Evolutionary conservation across 2,329 filamentous ascomycete species (phyloP), one percentile per base, ranked within the genome.

Genomic region (Xylariaceae sp.): DNA sequence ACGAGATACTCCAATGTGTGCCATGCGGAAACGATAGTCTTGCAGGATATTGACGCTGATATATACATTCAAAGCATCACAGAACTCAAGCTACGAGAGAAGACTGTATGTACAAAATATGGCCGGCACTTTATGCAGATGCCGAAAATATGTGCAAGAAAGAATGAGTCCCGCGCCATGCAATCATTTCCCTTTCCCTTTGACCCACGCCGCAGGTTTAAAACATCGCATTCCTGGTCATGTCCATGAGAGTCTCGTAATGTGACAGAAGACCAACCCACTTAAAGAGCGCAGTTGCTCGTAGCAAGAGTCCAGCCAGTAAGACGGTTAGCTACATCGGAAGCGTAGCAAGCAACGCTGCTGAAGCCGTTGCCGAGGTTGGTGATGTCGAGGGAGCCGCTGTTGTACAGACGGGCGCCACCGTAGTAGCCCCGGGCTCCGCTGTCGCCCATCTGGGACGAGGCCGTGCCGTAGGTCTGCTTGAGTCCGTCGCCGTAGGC

Each of bases 391-490:
- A 76, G 59, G 18, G 63, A 65, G 14, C 77, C 77, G n/a, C 73
- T 74, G 62, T 80, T 80, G 67, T 79, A 80, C 34, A 73, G 70
- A 33, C 76, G 67, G n/a, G 75, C 73, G 0, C 73, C 75, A 45
- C 66, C 70, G 62, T 78, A 79, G 64, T 69, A 78, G 42, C 68
- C 70, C 10, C 38, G 52, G 50, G 65, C 65, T 38, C 66, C 69
- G 53, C 70, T 66, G 16, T 50, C 57, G 14, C 60, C 61, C 17
- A 55, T 47, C 41, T 45, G 7, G 14, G 19, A 16, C 5, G 61
- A 63, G 14, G 65, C 51, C 48, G 69, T 51, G 18, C 59, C 60
- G 41, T 75, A 56, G 47, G 64, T 66, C 54, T 75, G 71, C 38
- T 66, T 64, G 13, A 79, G 64, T 1, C 75, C 76, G 19, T 73